These are phyloP conservation scores for Angomonas desouzai DNA, from an alignment of 208 protist genomes.

Conservation along the genomic window DNA sequence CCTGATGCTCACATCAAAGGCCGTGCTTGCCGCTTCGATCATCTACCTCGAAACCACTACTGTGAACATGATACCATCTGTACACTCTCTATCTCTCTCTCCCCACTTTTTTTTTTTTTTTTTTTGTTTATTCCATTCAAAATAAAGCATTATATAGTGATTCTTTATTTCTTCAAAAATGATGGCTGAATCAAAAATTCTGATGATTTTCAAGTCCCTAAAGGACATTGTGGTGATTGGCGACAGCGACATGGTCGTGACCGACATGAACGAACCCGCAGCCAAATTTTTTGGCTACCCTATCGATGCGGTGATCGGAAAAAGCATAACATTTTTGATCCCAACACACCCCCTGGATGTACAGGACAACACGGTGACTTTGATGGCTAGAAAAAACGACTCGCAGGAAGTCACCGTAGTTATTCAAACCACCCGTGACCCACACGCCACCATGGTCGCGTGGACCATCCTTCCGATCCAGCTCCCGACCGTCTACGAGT, in stretches of 20 bases:
- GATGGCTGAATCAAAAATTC: conserved; percentile 70
- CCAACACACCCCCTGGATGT: conserved; percentile 82
- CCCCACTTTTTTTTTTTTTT: conserved; percentile 10
- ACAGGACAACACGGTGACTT: conserved; percentile 75
- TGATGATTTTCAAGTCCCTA: conserved; percentile 84
- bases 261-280: conserved; percentile 79
- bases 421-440: conserved; percentile 83
- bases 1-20: too few species aligned
- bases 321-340: conserved; percentile 88
- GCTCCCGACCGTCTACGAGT: conserved; percentile 80
- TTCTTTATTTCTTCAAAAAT: conserved; percentile 15
- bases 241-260: conserved; percentile 88
- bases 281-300: conserved; percentile 77
- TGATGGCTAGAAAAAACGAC: conserved; percentile 59
- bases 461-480: conserved; percentile 81
- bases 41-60: too few species aligned
- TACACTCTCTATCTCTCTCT: not conserved
- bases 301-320: conserved; percentile 64
- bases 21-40: too few species aligned
- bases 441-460: conserved; percentile 83
- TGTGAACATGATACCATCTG: too few species aligned
- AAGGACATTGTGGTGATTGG: conserved; percentile 87
- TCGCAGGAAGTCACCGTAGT: conserved; percentile 67
- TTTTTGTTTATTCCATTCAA: not conserved
- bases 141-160: not conserved